Base-by-base conservation (phyloP, 1,284 basidiomycete species). In the Anthracocystis setariae region DNA sequence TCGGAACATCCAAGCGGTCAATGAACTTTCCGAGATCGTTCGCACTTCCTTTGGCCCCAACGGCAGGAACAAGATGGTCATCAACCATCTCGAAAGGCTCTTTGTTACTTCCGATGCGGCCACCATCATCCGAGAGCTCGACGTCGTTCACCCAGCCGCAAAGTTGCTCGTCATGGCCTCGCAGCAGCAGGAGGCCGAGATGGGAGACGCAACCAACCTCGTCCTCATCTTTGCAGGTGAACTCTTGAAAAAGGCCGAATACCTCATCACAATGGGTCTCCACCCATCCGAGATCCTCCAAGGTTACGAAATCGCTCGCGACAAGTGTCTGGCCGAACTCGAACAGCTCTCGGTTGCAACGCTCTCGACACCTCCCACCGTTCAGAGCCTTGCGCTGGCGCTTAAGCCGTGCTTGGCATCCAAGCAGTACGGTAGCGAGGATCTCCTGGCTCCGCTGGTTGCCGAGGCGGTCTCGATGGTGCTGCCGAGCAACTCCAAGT, bases 31-130 rank as follows among this genome's bases (percentile, higher is more conserved):
- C 40, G 91, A 97, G 85, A 91, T 97, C 75, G 93, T 98, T 40
- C 87, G 95, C 76, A 98, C 96, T 54, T 93, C 92, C 83, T 96
- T 96, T 83, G 94, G 94, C 20, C 94, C 94, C 32, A 95, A 96
- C 83, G 93, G 94, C 39, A 55, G 80, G 50, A 82, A 82, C 75
- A 82, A 82, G 76, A 80, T 82, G 73, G 73, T 82, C 45, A 79
- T 82, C 66, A 82, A 82, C 66, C 96, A 98, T 84, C 87, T 99
- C 43, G 94, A 94, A 58, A 88, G 90, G 81, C 87, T 98, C 46
- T 98, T 98, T 84, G 94, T 98, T 61, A 99, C 96, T 27, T 96
- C 93, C 47, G 96, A 99, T 88, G 95, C 96, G 8, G 96, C 96
- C 10, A 98, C 96, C 59, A 98, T 99, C 85, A 94, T 98, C 82